Percentiles rank a stretch among this genome's conserved stretches.
These are phyloP conservation scores for Rhodotorula sp. DNA, from an alignment of 1,284 basidiomycete species.

Conservation along the genomic window DNA sequence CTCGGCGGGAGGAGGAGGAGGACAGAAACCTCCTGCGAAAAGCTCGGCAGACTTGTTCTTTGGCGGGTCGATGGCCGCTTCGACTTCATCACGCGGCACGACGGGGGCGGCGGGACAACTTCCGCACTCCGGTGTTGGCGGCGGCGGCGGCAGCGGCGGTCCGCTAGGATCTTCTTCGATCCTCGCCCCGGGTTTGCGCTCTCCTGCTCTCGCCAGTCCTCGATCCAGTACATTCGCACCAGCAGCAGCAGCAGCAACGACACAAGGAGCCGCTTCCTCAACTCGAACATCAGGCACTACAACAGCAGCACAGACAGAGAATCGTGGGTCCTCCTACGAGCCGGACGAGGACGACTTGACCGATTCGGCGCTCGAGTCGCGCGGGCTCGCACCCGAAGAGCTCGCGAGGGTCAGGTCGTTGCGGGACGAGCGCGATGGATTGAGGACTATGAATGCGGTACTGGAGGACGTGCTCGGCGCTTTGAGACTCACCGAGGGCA, in stretches of 20 bases:
- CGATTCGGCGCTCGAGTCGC: background rate
- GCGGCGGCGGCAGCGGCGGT: background rate
- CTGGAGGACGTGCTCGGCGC: conserved; percentile 24
- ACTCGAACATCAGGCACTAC: background rate
- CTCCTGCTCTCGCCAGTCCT: too few species aligned
- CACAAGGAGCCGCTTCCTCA: too few species aligned
- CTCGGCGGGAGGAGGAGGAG: too few species aligned
- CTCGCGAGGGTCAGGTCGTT: conserved; percentile 19
- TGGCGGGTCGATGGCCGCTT: conserved; percentile 22
- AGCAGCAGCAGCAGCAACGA: too few species aligned
- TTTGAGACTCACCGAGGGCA: conserved; percentile 26
- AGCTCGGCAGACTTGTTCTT: conserved; percentile 12
- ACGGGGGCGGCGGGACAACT: background rate
- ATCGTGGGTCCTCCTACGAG: background rate
- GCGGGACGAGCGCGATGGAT: conserved; percentile 34
- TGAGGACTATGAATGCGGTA: conserved; percentile 38
- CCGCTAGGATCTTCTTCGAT: background rate
- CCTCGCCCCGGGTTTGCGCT: too few species aligned
- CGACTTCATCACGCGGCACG: background rate
- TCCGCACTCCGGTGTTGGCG: background rate
- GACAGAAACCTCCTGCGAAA: background rate
- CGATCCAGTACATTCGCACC: too few species aligned
- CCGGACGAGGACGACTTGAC: conserved; percentile 1
- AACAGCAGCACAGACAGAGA: background rate
- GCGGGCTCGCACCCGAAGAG: conserved; percentile 15